phyloP scores from a whole-genome alignment of 2,329 filamentous ascomycete species.

The Cercospora beticola region DNA sequence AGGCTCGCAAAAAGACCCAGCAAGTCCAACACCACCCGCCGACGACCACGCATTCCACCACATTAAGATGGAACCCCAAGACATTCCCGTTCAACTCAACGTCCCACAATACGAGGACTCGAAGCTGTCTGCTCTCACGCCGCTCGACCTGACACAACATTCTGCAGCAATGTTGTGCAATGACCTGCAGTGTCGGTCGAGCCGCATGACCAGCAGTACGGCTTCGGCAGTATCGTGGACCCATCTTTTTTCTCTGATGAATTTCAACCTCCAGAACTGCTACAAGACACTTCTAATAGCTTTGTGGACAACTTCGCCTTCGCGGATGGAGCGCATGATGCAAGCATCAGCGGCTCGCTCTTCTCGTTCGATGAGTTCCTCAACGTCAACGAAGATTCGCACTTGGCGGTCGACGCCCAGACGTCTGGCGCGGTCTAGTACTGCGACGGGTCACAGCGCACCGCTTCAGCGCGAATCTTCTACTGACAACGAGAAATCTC shows the following conservation, averaged over 20 bases:
- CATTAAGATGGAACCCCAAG: conserved; percentile 37
- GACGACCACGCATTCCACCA: conserved; percentile 29
- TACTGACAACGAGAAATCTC: neutral
- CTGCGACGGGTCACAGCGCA: conserved; percentile 48
- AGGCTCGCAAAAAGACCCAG: conserved; percentile 27
- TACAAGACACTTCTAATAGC: conserved; percentile 37
- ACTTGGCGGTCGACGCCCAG: conserved; percentile 41
- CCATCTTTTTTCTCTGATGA: conserved; percentile 36
- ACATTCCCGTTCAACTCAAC: conserved; percentile 26
- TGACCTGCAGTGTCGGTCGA: conserved; percentile 99
- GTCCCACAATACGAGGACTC: conserved; percentile 37
- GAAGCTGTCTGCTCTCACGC: conserved; percentile 48
- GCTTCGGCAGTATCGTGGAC: conserved; percentile 27
- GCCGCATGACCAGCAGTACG: conserved; percentile 32
- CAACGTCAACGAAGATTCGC: conserved; percentile 42
- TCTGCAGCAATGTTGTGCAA: conserved; percentile 99
- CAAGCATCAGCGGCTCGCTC: conserved; percentile 36
- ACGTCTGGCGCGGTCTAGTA: conserved; percentile 48
- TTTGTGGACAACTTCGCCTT: conserved; percentile 40
- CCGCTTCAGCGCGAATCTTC: conserved; percentile 31
- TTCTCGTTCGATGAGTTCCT: conserved; percentile 40
- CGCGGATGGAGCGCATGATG: conserved; percentile 38
- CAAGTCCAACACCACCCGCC: conserved; percentile 31
- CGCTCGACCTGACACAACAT: conserved; percentile 98
- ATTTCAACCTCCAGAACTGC: conserved; percentile 35